phyloP scores from a whole-genome alignment of 2,329 filamentous ascomycete species.

The Sporothrix curviconia region DNA sequence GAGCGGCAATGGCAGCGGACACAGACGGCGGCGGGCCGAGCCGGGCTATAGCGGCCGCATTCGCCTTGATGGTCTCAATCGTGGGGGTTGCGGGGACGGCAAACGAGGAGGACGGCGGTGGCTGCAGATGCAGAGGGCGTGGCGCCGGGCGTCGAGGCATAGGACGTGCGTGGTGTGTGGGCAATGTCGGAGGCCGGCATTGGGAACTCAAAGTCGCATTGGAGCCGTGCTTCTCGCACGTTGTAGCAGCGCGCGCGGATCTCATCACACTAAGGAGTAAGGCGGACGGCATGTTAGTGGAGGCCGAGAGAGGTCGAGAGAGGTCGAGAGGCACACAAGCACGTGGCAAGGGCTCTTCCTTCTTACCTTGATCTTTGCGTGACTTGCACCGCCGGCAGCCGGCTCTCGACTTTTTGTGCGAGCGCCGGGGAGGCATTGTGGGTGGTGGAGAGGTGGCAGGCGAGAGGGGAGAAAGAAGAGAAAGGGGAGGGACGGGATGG shows the following conservation, averaged over 20 bases:
- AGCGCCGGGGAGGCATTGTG: constrained; percentile 57
- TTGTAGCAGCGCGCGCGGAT: constrained; percentile 59
- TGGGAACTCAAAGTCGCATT: constrained; percentile 57
- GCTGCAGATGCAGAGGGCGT: constrained; percentile 13
- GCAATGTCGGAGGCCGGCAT: constrained; percentile 37
- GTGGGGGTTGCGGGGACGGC: constrained; percentile 13
- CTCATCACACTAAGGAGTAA: constrained; percentile 53
- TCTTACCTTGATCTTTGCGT: constrained; percentile 63
- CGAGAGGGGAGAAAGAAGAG: neutral
- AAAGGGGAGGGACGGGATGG: neutral
- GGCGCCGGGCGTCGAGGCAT: constrained; percentile 3
- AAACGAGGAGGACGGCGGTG: constrained; percentile 19
- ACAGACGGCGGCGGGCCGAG: neutral
- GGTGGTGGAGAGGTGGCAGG: neutral
- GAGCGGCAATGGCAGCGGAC: constrained; percentile 30
- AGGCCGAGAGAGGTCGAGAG: neutral
- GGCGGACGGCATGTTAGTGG: neutral
- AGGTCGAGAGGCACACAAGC: too few species aligned
- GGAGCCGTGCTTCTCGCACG: constrained; percentile 59
- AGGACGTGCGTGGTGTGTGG: constrained; percentile 18
- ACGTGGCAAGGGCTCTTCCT: neutral
- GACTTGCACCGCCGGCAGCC: constrained; percentile 61
- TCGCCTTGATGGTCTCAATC: constrained; percentile 20
- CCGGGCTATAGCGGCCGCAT: constrained; percentile 3
- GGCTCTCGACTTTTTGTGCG: constrained; percentile 63